Evolutionary conservation across 768 basidiomycete genomes (phyloP).

Genomic region (Lactarius quietus): DNA sequence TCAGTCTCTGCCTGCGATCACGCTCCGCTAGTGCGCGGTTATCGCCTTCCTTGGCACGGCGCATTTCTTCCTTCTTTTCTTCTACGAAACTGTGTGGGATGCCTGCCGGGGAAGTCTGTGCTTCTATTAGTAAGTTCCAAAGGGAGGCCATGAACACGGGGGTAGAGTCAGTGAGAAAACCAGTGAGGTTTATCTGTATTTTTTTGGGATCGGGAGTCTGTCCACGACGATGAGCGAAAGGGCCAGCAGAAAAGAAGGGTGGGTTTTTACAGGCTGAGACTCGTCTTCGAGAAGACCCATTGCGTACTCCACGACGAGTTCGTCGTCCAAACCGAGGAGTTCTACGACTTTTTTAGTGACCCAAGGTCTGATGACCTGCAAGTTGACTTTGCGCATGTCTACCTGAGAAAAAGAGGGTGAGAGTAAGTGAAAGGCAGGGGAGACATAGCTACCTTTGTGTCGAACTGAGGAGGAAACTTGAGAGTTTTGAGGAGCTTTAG

Average conservation of each 20-base stretch:
- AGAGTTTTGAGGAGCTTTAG: constrained; percentile 80
- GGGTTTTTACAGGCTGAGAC: constrained; percentile 63
- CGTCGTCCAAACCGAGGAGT: constrained; percentile 92
- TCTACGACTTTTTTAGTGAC: constrained; percentile 90
- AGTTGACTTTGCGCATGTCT: constrained; percentile 93
- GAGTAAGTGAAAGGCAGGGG: background rate
- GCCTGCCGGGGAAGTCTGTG: constrained; percentile 83
- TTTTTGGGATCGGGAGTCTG: constrained; percentile 90
- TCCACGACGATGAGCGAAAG: constrained; percentile 10
- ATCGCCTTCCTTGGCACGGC: constrained; percentile 62
- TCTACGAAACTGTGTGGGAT: constrained; percentile 90
- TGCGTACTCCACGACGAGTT: constrained; percentile 94
- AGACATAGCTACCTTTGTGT: constrained; percentile 61
- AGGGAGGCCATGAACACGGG: constrained; percentile 81
- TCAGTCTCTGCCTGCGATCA: constrained; percentile 67
- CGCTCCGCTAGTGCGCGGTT: constrained; percentile 64
- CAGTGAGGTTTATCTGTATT: constrained; percentile 93
- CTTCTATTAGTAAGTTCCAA: constrained; percentile 91
- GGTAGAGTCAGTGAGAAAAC: constrained; percentile 88
- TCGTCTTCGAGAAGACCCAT: constrained; percentile 91
- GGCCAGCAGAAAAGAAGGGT: background rate
- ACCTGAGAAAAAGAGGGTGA: constrained; percentile 46
- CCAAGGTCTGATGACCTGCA: constrained; percentile 92
- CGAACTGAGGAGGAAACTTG: constrained; percentile 88
- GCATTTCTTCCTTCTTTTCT: constrained; percentile 88